Evolutionary conservation across 164 flowering plant species (phyloP).

Genomic region (Chloranthus sessilifolius): DNA sequence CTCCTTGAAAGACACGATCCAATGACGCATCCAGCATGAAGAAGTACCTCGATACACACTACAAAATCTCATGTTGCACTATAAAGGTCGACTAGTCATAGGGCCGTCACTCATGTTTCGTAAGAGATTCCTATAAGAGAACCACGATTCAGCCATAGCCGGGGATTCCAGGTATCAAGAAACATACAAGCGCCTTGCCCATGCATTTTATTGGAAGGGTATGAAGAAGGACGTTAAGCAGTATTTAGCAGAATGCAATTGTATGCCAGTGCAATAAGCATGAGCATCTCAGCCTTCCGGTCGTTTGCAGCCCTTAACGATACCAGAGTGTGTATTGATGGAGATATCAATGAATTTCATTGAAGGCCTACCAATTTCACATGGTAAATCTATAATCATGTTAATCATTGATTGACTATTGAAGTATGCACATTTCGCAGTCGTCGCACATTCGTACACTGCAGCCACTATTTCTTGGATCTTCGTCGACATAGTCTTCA

Average conservation of each 20-base stretch:
- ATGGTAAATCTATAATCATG: not conserved
- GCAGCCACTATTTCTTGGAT: not conserved
- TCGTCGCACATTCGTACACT: not conserved
- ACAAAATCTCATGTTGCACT: not conserved
- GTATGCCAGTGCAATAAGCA: not conserved
- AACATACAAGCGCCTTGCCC: not conserved
- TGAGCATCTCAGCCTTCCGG: not conserved
- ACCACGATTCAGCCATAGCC: not conserved
- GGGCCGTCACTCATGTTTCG: too few species aligned
- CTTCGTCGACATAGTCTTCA: not conserved
- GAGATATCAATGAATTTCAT: conserved; percentile 4
- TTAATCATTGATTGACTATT: not conserved
- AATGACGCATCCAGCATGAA: not conserved
- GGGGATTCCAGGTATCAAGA: not conserved
- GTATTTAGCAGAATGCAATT: not conserved
- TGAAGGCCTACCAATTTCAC: not conserved
- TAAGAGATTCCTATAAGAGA: not conserved
- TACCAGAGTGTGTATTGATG: not conserved
- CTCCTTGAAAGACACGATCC: not conserved
- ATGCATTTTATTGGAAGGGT: conserved; percentile 2
- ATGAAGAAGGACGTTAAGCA: not conserved
- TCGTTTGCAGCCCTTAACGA: conserved; percentile 4
- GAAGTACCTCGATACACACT: too few species aligned
- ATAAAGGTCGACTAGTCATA: not conserved
- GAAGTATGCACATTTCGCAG: not conserved